Conservation (phyloP, 257 asterid species). For the Datura wrightii region DNA sequence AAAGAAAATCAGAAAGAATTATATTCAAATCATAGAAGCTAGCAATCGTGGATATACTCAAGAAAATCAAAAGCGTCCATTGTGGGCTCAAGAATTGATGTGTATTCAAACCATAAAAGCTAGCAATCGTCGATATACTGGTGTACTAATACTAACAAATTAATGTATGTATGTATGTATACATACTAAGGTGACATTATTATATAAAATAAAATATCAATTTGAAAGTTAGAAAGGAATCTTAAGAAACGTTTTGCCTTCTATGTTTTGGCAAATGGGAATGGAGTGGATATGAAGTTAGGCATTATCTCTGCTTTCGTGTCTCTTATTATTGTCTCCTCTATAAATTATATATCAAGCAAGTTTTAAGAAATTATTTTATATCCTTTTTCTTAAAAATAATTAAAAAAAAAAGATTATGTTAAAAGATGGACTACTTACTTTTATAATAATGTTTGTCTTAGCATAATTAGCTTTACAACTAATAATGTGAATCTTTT, state of each 20-base stretch:
- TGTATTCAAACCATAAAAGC: not conserved
- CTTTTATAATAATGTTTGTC: not conserved
- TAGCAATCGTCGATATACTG: no score
- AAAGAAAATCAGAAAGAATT: not conserved
- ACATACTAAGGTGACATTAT: not conserved
- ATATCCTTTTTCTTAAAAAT: not conserved
- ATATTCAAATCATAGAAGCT: not conserved
- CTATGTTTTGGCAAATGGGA: conserved; percentile 35
- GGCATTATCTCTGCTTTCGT: conserved; percentile 38
- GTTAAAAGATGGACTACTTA: not conserved
- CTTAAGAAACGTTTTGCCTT: conserved; percentile 28
- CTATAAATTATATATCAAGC: conserved; percentile 18
- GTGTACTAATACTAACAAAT: not conserved
- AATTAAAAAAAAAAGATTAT: not conserved
- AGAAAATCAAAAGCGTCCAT: no score
- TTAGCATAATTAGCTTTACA: conserved; percentile 10
- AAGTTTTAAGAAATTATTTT: not conserved
- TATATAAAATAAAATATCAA: not conserved
- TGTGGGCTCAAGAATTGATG: not conserved
- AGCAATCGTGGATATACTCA: not conserved
- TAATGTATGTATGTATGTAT: not conserved
- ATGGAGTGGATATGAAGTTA: conserved; percentile 47
- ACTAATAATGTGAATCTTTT: conserved; percentile 2
- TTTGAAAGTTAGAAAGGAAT: not conserved
- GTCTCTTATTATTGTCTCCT: not conserved